Evolutionary conservation across 805 yeast genomes (phyloP), one percentile per base, ranked within the genome.

Genomic region (Suhomyces sp.): DNA sequence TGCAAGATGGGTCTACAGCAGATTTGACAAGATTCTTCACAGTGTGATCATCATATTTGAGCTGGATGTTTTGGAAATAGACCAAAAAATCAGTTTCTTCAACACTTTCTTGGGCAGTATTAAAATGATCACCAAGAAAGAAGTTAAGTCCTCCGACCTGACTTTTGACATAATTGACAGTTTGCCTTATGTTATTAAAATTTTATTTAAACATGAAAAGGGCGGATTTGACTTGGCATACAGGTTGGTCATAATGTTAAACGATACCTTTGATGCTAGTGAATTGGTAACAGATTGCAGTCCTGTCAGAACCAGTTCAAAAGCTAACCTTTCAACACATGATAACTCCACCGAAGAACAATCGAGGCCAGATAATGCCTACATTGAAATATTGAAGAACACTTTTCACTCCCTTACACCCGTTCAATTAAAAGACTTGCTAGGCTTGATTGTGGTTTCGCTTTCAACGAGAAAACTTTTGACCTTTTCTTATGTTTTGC

Each of bases 101-200:
- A 55, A 55, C 13, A 31, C 59, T 1, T 71, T 72, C 49, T 59
- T 71, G 50, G 61, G 53, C 23, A 56, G 63, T 19, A 44, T 73
- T 13, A 70, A 67, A 49, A 46, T 57, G 6, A 54, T 61, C 10
- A 65, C 72, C 10, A 70, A 69, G 50, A 71, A 69, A 42, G 76
- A 71, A 51, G 56, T 58, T 2, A 64, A 54, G 40, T 53, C 62
- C 2, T 66, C 75, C 0, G 64, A 68, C n/a, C 50, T 64, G 5
- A 71, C 74, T 0, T 60, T 52, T 44, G 74, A 70, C 44, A 62
- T 72, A 19, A 62, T 72, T 19, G 74, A 72, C 15, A 70, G 59
- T 47, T 44, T 72, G 23, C 73, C 74, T 0, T 48, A 48, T 26
- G 57, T 65, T 6, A 56, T 71, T 38, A 61, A 60, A 10, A 49